Percentiles rank a stretch among this genome's conserved stretches.
Conservation (phyloP, 257 asterid species). For the Salvia miltiorrhiza region DNA sequence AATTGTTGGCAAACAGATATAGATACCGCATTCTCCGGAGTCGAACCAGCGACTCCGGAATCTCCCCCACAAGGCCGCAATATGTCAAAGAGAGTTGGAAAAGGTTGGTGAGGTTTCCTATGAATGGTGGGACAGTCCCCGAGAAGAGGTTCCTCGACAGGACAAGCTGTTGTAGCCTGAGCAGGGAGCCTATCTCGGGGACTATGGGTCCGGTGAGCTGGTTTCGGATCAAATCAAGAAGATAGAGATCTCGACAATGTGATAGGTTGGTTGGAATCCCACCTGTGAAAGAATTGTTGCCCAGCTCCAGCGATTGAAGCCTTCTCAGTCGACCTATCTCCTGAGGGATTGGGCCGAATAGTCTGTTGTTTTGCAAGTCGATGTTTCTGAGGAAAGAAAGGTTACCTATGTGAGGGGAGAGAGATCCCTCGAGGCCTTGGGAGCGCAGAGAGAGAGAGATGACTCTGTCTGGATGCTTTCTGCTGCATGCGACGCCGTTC, state of each 20-base stretch:
- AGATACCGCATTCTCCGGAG: neutral
- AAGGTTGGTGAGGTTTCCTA: neutral
- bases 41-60: neutral
- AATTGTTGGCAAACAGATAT: accelerated
- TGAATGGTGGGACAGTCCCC: neutral
- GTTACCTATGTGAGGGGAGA: conserved; percentile 6
- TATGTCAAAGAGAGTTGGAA: accelerated
- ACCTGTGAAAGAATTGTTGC: neutral
- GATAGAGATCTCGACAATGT: neutral
- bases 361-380: neutral
- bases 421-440: neutral
- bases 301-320: neutral
- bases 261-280: neutral
- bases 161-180: neutral
- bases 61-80: neutral
- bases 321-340: neutral
- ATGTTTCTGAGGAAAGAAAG: neutral
- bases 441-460: neutral
- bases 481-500: neutral
- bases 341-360: neutral
- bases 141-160: neutral
- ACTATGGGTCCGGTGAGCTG: neutral
- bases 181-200: neutral
- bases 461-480: neutral
- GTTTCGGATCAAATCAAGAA: neutral